Base-by-base conservation (phyloP, 805 yeast species). In the Cyberlindnera euphorbiae region DNA sequence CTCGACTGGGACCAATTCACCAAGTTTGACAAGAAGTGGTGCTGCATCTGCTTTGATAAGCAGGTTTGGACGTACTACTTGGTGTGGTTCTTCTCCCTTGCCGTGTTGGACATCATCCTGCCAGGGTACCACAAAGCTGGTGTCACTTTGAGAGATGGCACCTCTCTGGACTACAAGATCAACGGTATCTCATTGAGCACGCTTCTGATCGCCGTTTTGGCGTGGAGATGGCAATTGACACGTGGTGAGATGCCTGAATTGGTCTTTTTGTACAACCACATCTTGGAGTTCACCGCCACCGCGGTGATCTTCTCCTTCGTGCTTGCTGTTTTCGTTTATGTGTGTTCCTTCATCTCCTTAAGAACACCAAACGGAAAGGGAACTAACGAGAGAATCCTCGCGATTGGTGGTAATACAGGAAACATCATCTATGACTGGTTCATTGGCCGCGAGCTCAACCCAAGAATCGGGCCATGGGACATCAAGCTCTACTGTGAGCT, bases 401-500 rank as follows among this genome's bases (percentile, higher is more conserved):
- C 97, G 0, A 59, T 73, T 26, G 93, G 93, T 30, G 98, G 98
- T 3, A 90, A 90, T 62, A 70, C 95, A 0, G 84, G 86, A 0
- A 78, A 74, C 46, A 47, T 61, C 0, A 49, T 90, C 8, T 90
- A 84, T 56, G 96, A 93, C 55, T 89, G 96, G 97, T 93, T 88
- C 55, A 88, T 93, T 56, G 98, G 98, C 21, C 77, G 98, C 42
- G 97, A 90, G 62, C 68, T 93, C 54, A 93, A 93, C 58, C 98
- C 97, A 18, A 71, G 97, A 49, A 66, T 85, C 40, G 93, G 94
- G 1, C 53, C 72, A 0, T 77, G 89, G 70, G 98, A 93, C 57
- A 77, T 93, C 59, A 93, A 93, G 63, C 61, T 88, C 49, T 93
- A 84, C 53, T 85, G 96, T 60, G 98, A 93, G 60, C 72, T 93